These are phyloP conservation scores for Claviceps purpurea DNA, from an alignment of 2,329 filamentous ascomycete species.

Conservation along the genomic window DNA sequence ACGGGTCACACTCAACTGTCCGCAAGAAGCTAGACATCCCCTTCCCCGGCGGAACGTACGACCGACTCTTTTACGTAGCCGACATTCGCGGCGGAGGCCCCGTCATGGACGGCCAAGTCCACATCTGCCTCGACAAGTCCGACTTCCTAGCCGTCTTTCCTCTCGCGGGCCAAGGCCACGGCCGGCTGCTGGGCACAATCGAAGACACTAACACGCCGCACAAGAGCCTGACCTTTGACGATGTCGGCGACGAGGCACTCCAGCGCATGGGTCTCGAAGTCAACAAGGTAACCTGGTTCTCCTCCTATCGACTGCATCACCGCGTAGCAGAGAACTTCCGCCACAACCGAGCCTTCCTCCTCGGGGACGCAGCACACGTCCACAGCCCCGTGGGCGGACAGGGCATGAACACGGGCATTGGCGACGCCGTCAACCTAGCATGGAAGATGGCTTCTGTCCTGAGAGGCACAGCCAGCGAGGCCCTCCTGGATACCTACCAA, in stretches of 20 bases:
- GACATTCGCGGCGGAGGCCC: not conserved
- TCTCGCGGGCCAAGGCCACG: not conserved
- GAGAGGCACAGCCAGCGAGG: conserved; percentile 6
- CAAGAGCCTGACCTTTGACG: not conserved
- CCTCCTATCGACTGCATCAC: conserved; percentile 1
- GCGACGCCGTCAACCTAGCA: conserved; percentile 39
- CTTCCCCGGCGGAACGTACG: conserved; percentile 1
- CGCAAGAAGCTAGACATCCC: conserved; percentile 1
- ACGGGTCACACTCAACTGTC: conserved; percentile 1
- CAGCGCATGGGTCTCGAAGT: not conserved
- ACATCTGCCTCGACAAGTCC: conserved; percentile 1
- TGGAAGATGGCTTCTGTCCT: conserved; percentile 33
- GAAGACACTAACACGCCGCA: not conserved
- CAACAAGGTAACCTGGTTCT: not conserved
- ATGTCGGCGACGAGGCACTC: not conserved
- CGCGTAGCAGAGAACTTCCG: not conserved
- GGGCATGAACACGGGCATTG: conserved; percentile 44
- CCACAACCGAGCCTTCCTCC: conserved; percentile 21
- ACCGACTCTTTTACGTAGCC: conserved; percentile 1
- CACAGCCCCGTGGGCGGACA: conserved; percentile 43
- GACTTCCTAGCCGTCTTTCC: conserved; percentile 1
- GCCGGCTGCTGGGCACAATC: conserved; percentile 1
- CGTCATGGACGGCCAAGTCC: conserved; percentile 2
- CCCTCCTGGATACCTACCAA: not conserved
- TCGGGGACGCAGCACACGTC: conserved; percentile 44